Percentiles rank a stretch among this genome's conserved stretches.
Conservation (phyloP, 2,329 filamentous ascomycete genomes). For the Neofusicoccum ribis region DNA sequence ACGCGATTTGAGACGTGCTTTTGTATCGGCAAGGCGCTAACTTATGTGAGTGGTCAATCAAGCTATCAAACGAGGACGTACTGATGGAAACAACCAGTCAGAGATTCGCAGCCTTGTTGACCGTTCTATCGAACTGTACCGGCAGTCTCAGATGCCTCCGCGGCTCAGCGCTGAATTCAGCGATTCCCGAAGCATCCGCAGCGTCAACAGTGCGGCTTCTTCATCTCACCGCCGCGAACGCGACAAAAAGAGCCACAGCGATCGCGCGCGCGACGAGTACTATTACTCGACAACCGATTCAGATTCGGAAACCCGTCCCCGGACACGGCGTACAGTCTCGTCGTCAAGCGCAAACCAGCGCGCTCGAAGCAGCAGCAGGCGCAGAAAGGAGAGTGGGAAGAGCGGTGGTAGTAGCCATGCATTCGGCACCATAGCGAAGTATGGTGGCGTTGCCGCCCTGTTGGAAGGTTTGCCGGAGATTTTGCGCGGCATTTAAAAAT, state of each 20-base stretch:
- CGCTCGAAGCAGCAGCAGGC: slow-evolving; percentile 23
- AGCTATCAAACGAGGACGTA: neutral
- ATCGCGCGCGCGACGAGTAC: neutral
- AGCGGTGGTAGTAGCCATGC: slow-evolving; percentile 20
- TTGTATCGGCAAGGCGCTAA: slow-evolving; percentile 34
- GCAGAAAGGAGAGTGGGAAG: slow-evolving; percentile 1
- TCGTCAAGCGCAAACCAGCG: neutral
- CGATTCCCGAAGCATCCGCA: neutral
- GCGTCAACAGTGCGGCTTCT: neutral
- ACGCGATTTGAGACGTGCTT: slow-evolving; percentile 38
- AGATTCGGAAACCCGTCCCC: slow-evolving; percentile 6
- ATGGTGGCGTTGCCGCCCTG: slow-evolving; percentile 39
- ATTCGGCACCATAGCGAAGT: slow-evolving; percentile 36
- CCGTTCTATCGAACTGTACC: slow-evolving; percentile 40
- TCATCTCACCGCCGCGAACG: slow-evolving; percentile 6
- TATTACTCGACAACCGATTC: slow-evolving; percentile 7
- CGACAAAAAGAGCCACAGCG: neutral
- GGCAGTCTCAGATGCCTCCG: slow-evolving; percentile 26
- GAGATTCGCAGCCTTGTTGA: slow-evolving; percentile 39
- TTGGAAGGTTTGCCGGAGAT: slow-evolving; percentile 31
- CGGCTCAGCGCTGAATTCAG: slow-evolving; percentile 7
- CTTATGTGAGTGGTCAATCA: slow-evolving; percentile 26
- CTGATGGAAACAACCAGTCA: slow-evolving; percentile 10
- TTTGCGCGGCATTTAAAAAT: slow-evolving; percentile 1
- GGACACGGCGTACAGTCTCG: neutral